Base-by-base conservation (phyloP, 148 eudicot genomes). In the Dysphania ambrosioides region DNA sequence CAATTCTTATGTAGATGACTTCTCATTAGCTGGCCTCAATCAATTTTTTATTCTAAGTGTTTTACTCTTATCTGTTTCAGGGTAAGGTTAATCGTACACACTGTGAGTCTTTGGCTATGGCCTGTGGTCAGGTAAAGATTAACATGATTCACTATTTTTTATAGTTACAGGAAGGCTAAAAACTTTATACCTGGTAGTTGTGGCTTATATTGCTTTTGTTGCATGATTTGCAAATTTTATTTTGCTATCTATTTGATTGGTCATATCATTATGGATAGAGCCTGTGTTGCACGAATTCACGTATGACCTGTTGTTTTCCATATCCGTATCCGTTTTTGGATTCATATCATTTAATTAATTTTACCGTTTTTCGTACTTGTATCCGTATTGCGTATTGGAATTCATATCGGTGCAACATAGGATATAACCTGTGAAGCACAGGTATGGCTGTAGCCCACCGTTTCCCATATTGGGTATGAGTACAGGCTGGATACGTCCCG, bases 61-160 rank as follows among this genome's bases (percentile, higher is more conserved):
- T 36, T 56, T 49, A 66, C 66, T 44, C n/a, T 41, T 31, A 15
- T 75, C 18, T 66, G 11, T 81, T 79, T 47, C 85, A 95, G 98
- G 97, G 98, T 13, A 95, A 95, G 85, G 97, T 90, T 40, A 95
- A 95, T 71, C 96, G 96, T n/a, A 95, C 98, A 35, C 98, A 95
- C 86, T 95, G 98, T 71, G 98, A 95, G 77, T 97, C 98, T 76
- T 87, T 95, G 42, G 90, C 96, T n/a, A 95, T 95, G 97, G 98
- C 90, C 77, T 94, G 98, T 76, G 93, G 93, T 79, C 97, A 94
- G 97, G 98, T 94, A 87, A 79, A 41, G 11, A 40, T 51, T n/a
- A 58, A 18, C 4, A 36, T 65, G 67, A 23, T 35, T 72, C 53
- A 23, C 29, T 32, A 4, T 62, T 38, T 27, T 29, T 72, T n/a